A percentile compares a stretch with the other conserved stretches of the same genome.
Conservation (phyloP, 169 alveolate genomes). For the Cryptosporidium baileyi region DNA sequence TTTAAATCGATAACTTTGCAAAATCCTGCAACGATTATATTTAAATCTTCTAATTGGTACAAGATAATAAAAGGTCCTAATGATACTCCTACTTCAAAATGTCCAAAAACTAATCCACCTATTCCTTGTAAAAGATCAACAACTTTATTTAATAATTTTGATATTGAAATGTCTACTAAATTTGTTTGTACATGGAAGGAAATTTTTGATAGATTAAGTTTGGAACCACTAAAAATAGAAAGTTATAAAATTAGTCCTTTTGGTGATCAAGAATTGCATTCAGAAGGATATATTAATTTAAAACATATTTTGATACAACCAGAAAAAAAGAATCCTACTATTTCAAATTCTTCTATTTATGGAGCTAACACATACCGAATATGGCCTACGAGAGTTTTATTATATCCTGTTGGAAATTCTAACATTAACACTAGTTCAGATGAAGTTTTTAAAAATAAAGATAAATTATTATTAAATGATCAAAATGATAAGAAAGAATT, state of each 20-base stretch:
- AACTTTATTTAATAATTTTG: slow-evolving; percentile 11
- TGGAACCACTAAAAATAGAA: slow-evolving; percentile 57
- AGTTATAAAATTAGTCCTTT: slow-evolving; percentile 13
- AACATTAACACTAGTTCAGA: background rate
- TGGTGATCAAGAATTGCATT: slow-evolving; percentile 47
- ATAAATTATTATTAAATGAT: background rate
- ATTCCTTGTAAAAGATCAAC: slow-evolving; percentile 63
- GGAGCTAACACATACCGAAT: slow-evolving; percentile 30
- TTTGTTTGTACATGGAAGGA: slow-evolving; percentile 35
- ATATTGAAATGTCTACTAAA: slow-evolving; percentile 37
- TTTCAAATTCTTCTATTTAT: slow-evolving; percentile 6
- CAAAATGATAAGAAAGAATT: background rate
- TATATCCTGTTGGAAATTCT: slow-evolving; percentile 6
- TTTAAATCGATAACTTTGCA: slow-evolving; percentile 50
- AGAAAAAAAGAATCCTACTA: slow-evolving; percentile 14
- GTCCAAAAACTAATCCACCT: slow-evolving; percentile 61
- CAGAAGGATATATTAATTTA: slow-evolving; percentile 12
- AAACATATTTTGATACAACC: slow-evolving; percentile 57
- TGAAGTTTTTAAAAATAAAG: background rate
- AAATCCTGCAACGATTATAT: slow-evolving; percentile 47
- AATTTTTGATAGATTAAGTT: slow-evolving; percentile 22
- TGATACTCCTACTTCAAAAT: slow-evolving; percentile 6
- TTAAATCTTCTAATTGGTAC: slow-evolving; percentile 45
- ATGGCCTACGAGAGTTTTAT: slow-evolving; percentile 63
- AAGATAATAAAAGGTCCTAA: slow-evolving; percentile 22